Conservation (phyloP, 202 grass and related monocot species). For the Tripidium arundinaceum region DNA sequence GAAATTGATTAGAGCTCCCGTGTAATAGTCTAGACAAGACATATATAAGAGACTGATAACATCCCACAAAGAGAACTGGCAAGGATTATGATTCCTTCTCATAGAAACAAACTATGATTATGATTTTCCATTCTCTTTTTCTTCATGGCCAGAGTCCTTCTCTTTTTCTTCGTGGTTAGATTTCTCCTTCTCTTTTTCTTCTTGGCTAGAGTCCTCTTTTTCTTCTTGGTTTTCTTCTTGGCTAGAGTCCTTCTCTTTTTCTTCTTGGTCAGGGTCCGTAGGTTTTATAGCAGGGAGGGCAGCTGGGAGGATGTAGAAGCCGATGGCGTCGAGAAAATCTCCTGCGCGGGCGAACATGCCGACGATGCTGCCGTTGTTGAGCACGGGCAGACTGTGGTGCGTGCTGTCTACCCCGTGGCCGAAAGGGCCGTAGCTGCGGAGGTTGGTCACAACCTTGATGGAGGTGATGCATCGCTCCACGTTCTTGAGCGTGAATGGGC, state of each 20-base stretch:
- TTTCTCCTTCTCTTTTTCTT: too few species aligned
- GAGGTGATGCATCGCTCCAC: neutral
- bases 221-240: too few species aligned
- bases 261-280: neutral
- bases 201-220: too few species aligned
- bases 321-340: neutral
- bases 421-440: conserved; percentile 2
- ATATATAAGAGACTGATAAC: neutral
- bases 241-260: too few species aligned
- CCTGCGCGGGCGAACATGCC: conserved; percentile 22
- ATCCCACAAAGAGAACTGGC: neutral
- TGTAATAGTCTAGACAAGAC: neutral
- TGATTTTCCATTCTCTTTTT: neutral
- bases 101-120: neutral
- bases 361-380: neutral
- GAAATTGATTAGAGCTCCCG: neutral
- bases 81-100: neutral
- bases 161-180: too few species aligned
- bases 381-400: conserved; percentile 4
- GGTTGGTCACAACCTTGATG: conserved; percentile 23
- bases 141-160: neutral
- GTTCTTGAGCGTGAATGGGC: neutral
- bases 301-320: conserved; percentile 15
- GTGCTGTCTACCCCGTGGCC: neutral
- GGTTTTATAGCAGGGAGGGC: neutral